Base-by-base conservation (phyloP, 2,329 filamentous ascomycete genomes). In the Diaporthe sp. region DNA sequence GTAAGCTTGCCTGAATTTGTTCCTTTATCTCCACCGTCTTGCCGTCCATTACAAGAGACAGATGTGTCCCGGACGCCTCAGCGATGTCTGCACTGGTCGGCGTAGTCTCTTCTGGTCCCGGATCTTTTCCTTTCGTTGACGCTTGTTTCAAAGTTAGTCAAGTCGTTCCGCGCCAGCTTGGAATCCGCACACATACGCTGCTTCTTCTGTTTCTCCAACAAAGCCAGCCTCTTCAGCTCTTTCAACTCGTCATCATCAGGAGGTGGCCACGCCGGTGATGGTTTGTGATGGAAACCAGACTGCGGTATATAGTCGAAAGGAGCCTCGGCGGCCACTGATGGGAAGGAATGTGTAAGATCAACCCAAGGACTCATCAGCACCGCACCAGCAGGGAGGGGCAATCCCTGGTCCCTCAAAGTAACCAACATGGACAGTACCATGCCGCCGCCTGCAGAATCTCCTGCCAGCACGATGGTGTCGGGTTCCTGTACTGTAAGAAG, bases 311-410 rank as follows among this genome's bases (percentile, higher is more conserved):
- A 98, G 81, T 99, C 97, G 68, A 94, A 84, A 0, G 91, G 90
- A 66, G 90, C 92, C 53, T 95, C 91, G 7, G 87, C 90, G 2
- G 91, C 89, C n/a, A 98, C 89, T 77, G 96, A 98, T 0, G 97
- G 97, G 77, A 98, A 98, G 0, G 96, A 98, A 81, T 98, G 96
- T 0, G 95, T 97, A 70, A 98, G 85, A 81, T 99, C 97, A 12
- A 96, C 95, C 97, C 97, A 99, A 0, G 97, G 97, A 66, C 95
- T 98, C 69, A 98, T 94, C 53, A 98, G 86, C 58, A 98, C 92
- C 6, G 94, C 96, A 1, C 97, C 97, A 2, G 97, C 96, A 0
- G 97, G 97, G 35, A 98, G 83, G 8, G 96, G 94, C 19, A 98
- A 86, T 0, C 92, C 93, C 81, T 94, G 93, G 80, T 98, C 96